Evolutionary conservation across 176 grass and related monocot species (phyloP).

Genomic region (Elaeis guineensis): DNA sequence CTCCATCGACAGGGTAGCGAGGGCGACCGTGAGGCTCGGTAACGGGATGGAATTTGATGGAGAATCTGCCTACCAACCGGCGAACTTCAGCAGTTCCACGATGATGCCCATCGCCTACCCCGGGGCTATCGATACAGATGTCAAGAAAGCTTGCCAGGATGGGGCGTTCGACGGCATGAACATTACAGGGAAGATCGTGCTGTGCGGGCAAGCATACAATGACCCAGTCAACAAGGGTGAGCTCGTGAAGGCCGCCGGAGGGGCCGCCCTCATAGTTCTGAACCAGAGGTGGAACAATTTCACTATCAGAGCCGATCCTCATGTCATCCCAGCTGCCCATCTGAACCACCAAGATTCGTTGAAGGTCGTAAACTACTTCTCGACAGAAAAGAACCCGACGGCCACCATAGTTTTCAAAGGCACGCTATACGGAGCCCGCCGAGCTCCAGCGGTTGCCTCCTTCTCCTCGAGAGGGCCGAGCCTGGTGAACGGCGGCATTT

Average conservation of each 20-base stretch:
- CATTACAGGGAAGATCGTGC: constrained; percentile 3
- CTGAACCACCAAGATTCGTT: not conserved
- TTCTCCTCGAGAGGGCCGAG: constrained; percentile 3
- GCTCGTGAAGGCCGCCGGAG: constrained; percentile 4
- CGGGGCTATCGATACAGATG: not conserved
- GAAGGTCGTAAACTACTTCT: not conserved
- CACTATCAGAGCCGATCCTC: not conserved
- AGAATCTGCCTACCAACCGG: constrained; percentile 9
- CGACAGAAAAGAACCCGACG: not conserved
- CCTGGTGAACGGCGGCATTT: not conserved
- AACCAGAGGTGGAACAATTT: not conserved
- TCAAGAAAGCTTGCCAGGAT: not conserved
- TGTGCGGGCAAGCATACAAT: not conserved
- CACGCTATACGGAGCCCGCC: not conserved
- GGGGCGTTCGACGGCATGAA: not conserved
- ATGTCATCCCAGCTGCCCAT: not conserved
- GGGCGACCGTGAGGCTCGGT: not conserved
- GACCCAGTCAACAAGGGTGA: not conserved
- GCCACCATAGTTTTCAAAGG: constrained; percentile 3
- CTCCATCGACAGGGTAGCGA: not conserved
- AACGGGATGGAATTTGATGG: not conserved
- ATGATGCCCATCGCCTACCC: not conserved
- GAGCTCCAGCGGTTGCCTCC: not conserved
- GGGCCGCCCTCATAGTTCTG: constrained; percentile 2
- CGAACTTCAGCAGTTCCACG: not conserved